Evolutionary conservation across 2,329 filamentous ascomycete species (phyloP).

Genomic region (Aspergillus sp.): DNA sequence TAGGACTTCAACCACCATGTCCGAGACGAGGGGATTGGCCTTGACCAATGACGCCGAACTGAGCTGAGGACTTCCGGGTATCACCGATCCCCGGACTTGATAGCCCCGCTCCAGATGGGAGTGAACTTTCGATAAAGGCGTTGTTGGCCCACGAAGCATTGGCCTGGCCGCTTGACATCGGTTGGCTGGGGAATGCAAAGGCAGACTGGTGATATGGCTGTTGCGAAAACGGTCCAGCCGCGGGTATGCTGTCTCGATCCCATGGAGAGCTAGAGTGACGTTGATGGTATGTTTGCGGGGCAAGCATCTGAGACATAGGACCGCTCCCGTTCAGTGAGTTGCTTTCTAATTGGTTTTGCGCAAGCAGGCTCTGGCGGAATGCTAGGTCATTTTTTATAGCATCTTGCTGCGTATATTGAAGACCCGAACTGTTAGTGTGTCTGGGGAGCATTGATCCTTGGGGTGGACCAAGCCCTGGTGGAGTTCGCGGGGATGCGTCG

Average conservation of each 20-base stretch:
- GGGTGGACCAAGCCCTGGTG: conserved; percentile 32
- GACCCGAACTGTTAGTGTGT: conserved; percentile 15
- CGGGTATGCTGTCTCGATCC: conserved; percentile 22
- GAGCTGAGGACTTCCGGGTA: conserved; percentile 29
- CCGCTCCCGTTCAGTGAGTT: conserved; percentile 20
- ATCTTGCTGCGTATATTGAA: conserved; percentile 26
- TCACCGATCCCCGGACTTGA: conserved; percentile 24
- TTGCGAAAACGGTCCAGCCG: conserved; percentile 1
- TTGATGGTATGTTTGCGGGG: conserved; percentile 17
- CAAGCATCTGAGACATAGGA: conserved; percentile 27
- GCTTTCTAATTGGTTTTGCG: conserved; percentile 24
- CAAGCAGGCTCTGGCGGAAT: conserved; percentile 28
- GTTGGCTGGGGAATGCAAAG: conserved; percentile 25
- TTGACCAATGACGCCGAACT: conserved; percentile 44
- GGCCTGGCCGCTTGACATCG: conserved; percentile 26
- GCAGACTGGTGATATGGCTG: conserved; percentile 11
- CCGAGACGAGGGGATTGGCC: conserved; percentile 46
- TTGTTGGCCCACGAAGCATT: conserved; percentile 37
- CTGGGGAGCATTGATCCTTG: conserved; percentile 16
- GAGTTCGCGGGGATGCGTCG: conserved; percentile 42
- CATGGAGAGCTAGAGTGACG: conserved; percentile 22
- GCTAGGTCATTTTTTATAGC: conserved; percentile 27
- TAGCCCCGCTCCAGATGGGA: conserved; percentile 25
- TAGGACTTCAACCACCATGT: conserved; percentile 44
- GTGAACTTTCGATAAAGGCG: conserved; percentile 35